These are phyloP conservation scores for Xylariaceae sp. DNA, from an alignment of 2,329 filamentous ascomycete genomes.

Conservation along the genomic window DNA sequence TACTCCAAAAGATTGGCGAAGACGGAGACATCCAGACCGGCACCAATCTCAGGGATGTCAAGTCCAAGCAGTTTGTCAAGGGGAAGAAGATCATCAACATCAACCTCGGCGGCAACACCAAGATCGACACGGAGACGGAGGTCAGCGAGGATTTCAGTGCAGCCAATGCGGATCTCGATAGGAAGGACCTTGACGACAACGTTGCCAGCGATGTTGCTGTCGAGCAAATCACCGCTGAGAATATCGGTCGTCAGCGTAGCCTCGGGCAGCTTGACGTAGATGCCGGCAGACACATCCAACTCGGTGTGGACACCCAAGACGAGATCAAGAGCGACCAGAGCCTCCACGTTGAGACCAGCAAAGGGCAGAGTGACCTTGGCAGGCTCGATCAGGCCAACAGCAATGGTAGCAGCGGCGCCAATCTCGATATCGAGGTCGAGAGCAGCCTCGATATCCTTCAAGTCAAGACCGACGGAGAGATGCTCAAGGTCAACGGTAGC, in stretches of 20 bases:
- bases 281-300: constrained; percentile 51
- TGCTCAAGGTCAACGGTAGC: constrained; percentile 43
- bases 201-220: constrained; percentile 46
- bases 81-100: constrained; percentile 27
- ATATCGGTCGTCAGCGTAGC: constrained; percentile 41
- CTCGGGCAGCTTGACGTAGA: constrained; percentile 51
- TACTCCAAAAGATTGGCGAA: constrained; percentile 56
- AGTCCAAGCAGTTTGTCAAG: constrained; percentile 22
- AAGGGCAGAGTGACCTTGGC: constrained; percentile 43
- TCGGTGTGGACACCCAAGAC: constrained; percentile 47
- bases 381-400: constrained; percentile 48
- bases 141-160: constrained; percentile 45
- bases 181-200: constrained; percentile 45
- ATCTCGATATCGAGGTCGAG: constrained; percentile 48
- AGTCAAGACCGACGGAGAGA: constrained; percentile 44
- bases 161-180: constrained; percentile 44
- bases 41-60: constrained; percentile 32
- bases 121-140: constrained; percentile 51
- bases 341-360: constrained; percentile 42
- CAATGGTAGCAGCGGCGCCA: constrained; percentile 46
- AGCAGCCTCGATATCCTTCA: constrained; percentile 51
- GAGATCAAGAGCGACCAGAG: constrained; percentile 50
- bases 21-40: constrained; percentile 44
- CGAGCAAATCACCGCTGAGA: constrained; percentile 43
- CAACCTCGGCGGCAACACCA: constrained; percentile 37